Evolutionary conservation across 2,329 filamentous ascomycete species (phyloP), one percentile per base, ranked within the genome.

Genomic region (Stenocarpella maydis): DNA sequence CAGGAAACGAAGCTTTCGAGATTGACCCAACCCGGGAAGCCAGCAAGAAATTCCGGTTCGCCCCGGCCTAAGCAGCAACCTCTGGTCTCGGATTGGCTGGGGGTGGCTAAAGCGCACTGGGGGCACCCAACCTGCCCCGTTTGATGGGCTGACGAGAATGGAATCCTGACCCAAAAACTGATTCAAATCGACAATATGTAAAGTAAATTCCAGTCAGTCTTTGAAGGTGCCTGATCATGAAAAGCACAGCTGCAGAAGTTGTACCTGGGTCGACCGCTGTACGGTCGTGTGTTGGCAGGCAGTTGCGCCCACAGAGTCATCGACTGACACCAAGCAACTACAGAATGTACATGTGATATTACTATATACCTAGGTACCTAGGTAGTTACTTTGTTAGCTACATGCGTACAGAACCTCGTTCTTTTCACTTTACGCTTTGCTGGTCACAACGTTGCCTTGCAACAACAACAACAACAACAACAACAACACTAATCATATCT

Each of bases 11-110:
- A 77, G 73, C 76, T 77, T 73, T 73, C 70, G 66, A 43, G 55
- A 64, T 68, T 53, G 47, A 61, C 58, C 58, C 14, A 12, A 24
- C 41, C 41, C 58, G 58, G 58, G 58, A 28, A 45, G 58, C 41
- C 54, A 47, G 41, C 41, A 61, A 61, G 58, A 61, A 63, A 75
- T 77, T 83, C 75, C 74, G 74, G 72, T 68, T 71, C 67, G 65
- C 71, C 52, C 53, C 71, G 72, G 60, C 66, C 66, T 71, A 69
- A 71, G 52, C 64, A 67, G 45, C 53, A 71, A 69, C 58, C 54
- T 61, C 45, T 68, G 43, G 53, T 52, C 69, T 65, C 41, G 67
- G 69, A 71, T 71, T 71, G 58, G 69, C 64, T 67, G 60, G 50
- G 53, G 52, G 39, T 31, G 26, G 19, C 24, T 64, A 53, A 70